Conservation (phyloP, 306 rosid genomes). For the Spatholobus suberectus region DNA sequence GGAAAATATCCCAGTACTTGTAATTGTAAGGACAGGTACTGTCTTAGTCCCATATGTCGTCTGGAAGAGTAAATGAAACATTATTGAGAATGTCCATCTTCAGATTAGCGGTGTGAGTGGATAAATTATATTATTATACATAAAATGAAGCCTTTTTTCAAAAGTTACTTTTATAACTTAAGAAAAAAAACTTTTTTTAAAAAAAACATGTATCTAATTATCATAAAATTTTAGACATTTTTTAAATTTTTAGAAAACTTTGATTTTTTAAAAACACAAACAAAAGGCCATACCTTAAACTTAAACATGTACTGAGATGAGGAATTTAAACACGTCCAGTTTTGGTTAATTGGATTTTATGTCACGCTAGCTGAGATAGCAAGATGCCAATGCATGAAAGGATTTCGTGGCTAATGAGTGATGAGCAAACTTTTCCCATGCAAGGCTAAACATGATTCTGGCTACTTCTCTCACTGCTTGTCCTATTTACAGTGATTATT, state of each 20-base stretch:
- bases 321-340: conserved; percentile 20
- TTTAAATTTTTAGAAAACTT: too few species aligned
- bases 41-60: conserved; percentile 31
- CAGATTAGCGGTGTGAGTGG: not conserved
- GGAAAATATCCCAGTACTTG: conserved; percentile 29
- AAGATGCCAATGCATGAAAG: conserved; percentile 39
- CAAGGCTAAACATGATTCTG: conserved; percentile 38
- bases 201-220: too few species aligned
- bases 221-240: too few species aligned
- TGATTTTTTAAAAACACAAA: too few species aligned
- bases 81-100: conserved; percentile 30
- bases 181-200: not conserved
- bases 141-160: not conserved
- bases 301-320: conserved; percentile 17
- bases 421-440: conserved; percentile 39
- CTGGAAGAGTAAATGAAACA: conserved; percentile 31
- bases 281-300: conserved; percentile 14
- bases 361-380: conserved; percentile 29
- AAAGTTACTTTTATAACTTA: not conserved
- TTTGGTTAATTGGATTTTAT: conserved; percentile 30
- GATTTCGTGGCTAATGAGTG: not conserved
- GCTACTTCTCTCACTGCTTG: conserved; percentile 20
- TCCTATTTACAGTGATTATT: conserved; percentile 42
- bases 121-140: not conserved
- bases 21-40: conserved; percentile 40